Conservation (phyloP, 257 asterid species). For the Solanum appendiculatum region DNA sequence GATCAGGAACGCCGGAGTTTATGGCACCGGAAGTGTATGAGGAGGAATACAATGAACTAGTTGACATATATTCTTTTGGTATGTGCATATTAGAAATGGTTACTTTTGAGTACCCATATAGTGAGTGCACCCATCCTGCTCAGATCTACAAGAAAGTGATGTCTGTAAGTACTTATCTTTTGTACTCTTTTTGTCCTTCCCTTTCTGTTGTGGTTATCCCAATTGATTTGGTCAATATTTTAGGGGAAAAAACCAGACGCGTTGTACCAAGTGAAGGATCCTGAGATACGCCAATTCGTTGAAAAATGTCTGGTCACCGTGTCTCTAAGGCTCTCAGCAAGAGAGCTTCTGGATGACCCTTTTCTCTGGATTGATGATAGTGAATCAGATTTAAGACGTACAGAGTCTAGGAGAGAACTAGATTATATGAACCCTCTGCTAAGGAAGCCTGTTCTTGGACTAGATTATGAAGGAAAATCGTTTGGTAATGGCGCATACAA, state of each 20-base stretch:
- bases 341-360: conserved; percentile 38
- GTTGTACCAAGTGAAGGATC: conserved; percentile 33
- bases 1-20: conserved; percentile 44
- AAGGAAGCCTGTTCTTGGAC: conserved; percentile 15
- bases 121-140: conserved; percentile 50
- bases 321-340: conserved; percentile 36
- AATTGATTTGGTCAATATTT: not conserved
- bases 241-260: conserved; percentile 42
- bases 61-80: conserved; percentile 45
- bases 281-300: conserved; percentile 32
- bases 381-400: conserved; percentile 10
- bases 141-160: conserved; percentile 47
- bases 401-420: conserved; percentile 13
- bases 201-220: not conserved
- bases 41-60: conserved; percentile 50
- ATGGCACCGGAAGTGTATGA: conserved; percentile 55
- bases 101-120: conserved; percentile 44
- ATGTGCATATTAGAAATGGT: conserved; percentile 50
- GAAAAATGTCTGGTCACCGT: conserved; percentile 43
- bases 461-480: conserved; percentile 18
- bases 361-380: conserved; percentile 25
- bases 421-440: conserved; percentile 15
- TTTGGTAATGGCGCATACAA: conserved; percentile 11
- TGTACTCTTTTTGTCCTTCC: not conserved
- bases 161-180: conserved; percentile 24